Base-by-base conservation (phyloP, 768 basidiomycete species). In the Russula vinacea region DNA sequence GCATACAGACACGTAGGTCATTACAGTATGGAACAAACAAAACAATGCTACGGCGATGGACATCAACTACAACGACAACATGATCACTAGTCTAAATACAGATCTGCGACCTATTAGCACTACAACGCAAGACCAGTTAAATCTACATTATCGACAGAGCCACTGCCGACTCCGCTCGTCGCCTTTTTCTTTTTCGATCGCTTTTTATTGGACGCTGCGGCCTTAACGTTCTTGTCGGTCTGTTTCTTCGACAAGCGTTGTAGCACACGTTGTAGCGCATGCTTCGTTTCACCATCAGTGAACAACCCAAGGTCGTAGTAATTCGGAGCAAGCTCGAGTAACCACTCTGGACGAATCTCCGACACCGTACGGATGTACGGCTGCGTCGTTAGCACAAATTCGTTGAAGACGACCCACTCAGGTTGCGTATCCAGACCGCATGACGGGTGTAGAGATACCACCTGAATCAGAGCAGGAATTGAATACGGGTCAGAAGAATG, bases 361-460 rank as follows among this genome's bases (percentile, higher is more conserved):
- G 94, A 87, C n/a, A 96, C 92, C 0, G 92, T 95, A 33, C 96
- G 86, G 71, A 99, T 94, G 72, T 89, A 98, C 64, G 83, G 87
- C 56, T 85, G 76, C 5, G 92, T 91, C 11, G 95, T 98, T 68
- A 98, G 76, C 19, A 98, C 93, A 69, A 98, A 99, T 76, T 96
- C 94, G 71, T 95, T 93, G 79, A 90, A 94, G 9, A 92, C 73
- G 3, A 94, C 92, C 94, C 92, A 95, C 70, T 94, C 92, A 1
- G 94, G 94, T 63, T 88, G 87, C 11, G 84, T 84, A 66, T 93
- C 90, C 49, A 97, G 77, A 39, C 93, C 92, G 66, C 92, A 95
- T 29, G 88, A 90, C 8, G 94, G 90, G 72, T 98, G 94, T 17
- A 94, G 76, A 1, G 77, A 79, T 6, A 92, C 91, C 42, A 87